Base-by-base conservation (phyloP, 75 land plant genomes). In the Pinus tabuliformis region DNA sequence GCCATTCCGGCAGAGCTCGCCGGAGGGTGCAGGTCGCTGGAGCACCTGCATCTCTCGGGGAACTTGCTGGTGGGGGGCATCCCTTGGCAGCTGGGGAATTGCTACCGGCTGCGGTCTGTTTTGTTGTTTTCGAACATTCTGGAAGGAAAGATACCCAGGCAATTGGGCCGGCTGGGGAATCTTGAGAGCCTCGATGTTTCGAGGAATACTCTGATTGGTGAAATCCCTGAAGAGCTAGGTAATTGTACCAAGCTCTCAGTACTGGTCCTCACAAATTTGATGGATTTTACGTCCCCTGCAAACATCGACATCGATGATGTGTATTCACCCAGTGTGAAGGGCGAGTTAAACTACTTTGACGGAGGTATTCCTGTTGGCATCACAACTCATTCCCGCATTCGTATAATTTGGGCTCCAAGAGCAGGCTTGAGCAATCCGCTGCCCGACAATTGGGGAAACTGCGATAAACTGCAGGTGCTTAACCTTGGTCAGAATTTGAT, bases 401-500 rank as follows among this genome's bases (percentile, higher is more conserved):
- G 80, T 82, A 63, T 86, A 20, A 63, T 92, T 33, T 92, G 95
- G 95, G 95, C 93, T 3, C 95, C 95, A 0, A 80, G 90, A n/a
- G 88, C 92, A 22, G 91, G 85, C 36, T 76, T 94, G 22, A 80
- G 74, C 56, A 87, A 91, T 13, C 65, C 75, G 2, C 79, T 94
- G 73, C 89, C 93, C 8, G 16, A 36, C 52, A 59, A 85, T 18
- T 90, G 91, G 89, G 88, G 81, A 1, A 30, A 16, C 2, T 80
- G 85, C 18, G 77, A 81, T 20, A 62, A 70, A 16, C 81, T 94
- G 30, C 82, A 83, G 78, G 81, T 81, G 11, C 84, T 94, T 26
- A 94, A 92, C 79, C 75, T 94, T 14, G 91, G 83, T 0, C 81
- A 79, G 76, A 94, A 94, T 64, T 85, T 80, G 17, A 33, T 94